A percentile compares a stretch with the other conserved stretches of the same genome.
phyloP scores from a whole-genome alignment of 169 alveolate species.

The Theileria luwenshuni region DNA sequence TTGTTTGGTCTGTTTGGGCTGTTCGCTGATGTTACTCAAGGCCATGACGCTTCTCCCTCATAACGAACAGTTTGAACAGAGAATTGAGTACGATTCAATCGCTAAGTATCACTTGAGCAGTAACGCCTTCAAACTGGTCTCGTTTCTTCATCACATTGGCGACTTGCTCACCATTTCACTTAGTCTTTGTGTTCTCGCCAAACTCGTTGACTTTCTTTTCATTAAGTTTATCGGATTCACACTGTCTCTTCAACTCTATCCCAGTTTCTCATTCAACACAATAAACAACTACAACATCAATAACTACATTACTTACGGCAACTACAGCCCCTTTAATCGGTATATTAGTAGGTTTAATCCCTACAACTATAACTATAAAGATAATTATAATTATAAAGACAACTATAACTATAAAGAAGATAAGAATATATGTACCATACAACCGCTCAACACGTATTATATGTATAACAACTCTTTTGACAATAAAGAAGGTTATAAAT shows the following conservation, averaged over 20 bases:
- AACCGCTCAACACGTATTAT: not conserved
- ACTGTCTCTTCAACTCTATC: slow-evolving; percentile 71
- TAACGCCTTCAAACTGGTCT: slow-evolving; percentile 64
- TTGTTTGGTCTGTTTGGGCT: slow-evolving; percentile 67
- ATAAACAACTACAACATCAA: slow-evolving; percentile 10
- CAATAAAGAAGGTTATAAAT: too few relatives aligned
- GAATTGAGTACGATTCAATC: slow-evolving; percentile 77
- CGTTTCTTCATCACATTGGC: slow-evolving; percentile 72
- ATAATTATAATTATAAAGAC: too few relatives aligned
- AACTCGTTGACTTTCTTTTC: slow-evolving; percentile 72
- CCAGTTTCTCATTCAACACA: slow-evolving; percentile 45
- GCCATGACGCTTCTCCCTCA: slow-evolving; percentile 80
- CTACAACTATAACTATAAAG: too few relatives aligned
- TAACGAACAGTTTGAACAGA: slow-evolving; percentile 74
- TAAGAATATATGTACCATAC: too few relatives aligned
- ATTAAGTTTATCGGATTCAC: slow-evolving; percentile 70
- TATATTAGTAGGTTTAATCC: too few relatives aligned
- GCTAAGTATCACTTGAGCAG: slow-evolving; percentile 75
- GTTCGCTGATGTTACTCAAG: slow-evolving; percentile 76
- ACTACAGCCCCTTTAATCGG: too few relatives aligned
- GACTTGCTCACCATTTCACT: slow-evolving; percentile 66
- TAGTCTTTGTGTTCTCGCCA: slow-evolving; percentile 73
- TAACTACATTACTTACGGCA: slow-evolving; percentile 6
- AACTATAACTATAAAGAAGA: too few relatives aligned
- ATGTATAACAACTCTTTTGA: too few relatives aligned